phyloP scores from a whole-genome alignment of 345 rosid genomes.

The Euphorbia lathyris region DNA sequence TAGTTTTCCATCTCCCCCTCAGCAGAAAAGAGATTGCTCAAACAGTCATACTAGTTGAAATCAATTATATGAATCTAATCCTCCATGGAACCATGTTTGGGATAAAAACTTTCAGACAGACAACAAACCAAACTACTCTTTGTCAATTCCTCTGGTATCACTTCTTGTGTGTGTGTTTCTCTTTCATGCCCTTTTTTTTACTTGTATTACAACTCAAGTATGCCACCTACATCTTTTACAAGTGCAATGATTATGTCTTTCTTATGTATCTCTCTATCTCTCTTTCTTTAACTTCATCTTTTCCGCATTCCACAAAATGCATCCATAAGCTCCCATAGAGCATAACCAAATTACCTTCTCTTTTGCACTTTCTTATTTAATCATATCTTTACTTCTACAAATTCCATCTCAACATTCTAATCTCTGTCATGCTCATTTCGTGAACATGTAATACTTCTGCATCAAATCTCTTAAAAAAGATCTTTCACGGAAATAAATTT shows the following conservation, averaged over 20 bases:
- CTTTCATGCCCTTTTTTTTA: neutral
- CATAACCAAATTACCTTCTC: neutral
- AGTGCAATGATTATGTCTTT: neutral
- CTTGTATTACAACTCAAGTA: too few relatives aligned
- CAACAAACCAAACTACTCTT: neutral
- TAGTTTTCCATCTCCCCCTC: neutral
- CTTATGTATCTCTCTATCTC: neutral
- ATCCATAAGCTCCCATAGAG: neutral
- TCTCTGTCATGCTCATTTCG: neutral
- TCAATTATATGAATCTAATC: neutral
- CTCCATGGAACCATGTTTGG: neutral
- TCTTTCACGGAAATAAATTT: neutral
- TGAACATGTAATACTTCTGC: neutral
- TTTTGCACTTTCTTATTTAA: neutral
- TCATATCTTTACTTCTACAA: neutral
- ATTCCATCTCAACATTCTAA: neutral
- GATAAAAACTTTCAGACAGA: neutral
- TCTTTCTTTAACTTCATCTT: neutral
- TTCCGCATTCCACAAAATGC: neutral
- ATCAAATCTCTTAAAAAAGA: too few relatives aligned
- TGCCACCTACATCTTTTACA: neutral
- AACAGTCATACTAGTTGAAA: neutral
- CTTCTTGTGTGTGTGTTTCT: neutral
- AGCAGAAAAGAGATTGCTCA: neutral
- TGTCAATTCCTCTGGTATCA: neutral